Base-by-base conservation (phyloP, 2,329 filamentous ascomycete species). In the Colletotrichum ledebouriae region DNA sequence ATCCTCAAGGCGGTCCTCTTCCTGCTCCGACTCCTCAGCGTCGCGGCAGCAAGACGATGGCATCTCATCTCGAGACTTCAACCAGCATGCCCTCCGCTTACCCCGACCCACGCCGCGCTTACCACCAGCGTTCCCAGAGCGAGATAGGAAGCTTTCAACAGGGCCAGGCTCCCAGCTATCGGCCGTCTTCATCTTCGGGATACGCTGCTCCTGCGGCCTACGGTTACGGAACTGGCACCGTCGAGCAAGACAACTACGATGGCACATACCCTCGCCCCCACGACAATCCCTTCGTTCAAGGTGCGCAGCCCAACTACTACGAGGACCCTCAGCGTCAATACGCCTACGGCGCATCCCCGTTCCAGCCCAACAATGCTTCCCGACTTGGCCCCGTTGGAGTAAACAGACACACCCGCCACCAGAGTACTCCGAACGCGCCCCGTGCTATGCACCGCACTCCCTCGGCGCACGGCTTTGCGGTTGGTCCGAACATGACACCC, bases 91-190 rank as follows among this genome's bases (percentile, higher is more conserved):
- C 66, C 3, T 39, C 37, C 7, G 37, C 67, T 15, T 73, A 73
- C 17, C 52, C 64, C 10, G 72, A 75, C 13, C 68, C 68, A 15
- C 70, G 72, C 17, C 74, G 73, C 22, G 39, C 63, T n/a, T 29
- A 64, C 3, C 76, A 78, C 49, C 73, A 77, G 39, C 73, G 76
- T n/a, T 75, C 77, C 7, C 71, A 75, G 17, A 76, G 77, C 6
- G 76, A 75, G 57, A 70, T 75, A 6, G 55, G 53, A n/a, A 70
- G 50, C 3, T 72, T 70, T 60, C 65, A 71, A 13, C 63, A 74
- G 33, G 63, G 59, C 12, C 50, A 64, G 22, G 55, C 67, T n/a
- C 34, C 67, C 3, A 62, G 55, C 2, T 74, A 76, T 42, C 68
- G 70, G 15, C 68, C 72, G 12, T 53, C 70, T 1, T 71, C 70